These are phyloP conservation scores for Pterocarpus macrocarpus DNA, from an alignment of 306 rosid genomes.

Conservation along the genomic window DNA sequence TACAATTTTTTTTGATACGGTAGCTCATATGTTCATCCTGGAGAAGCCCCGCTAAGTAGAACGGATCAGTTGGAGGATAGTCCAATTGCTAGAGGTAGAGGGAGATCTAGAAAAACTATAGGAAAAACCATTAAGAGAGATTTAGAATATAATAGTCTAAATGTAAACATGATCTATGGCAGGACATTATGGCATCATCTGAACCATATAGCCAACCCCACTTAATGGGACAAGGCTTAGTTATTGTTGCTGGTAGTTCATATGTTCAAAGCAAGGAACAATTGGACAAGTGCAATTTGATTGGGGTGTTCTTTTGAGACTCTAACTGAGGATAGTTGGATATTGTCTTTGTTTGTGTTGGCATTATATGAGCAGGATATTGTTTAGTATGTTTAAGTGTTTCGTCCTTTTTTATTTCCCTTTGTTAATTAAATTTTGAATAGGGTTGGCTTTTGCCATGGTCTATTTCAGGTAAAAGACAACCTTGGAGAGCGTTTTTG, in stretches of 20 bases:
- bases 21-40: not conserved
- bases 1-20: not conserved
- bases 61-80: too few species aligned
- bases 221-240: too few species aligned
- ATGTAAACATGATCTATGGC: too few species aligned
- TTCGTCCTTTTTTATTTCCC: not conserved
- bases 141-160: too few species aligned
- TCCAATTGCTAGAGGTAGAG: too few species aligned
- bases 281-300: not conserved
- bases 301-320: not conserved
- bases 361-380: not conserved
- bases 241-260: too few species aligned
- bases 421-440: constrained; percentile 13
- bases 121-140: too few species aligned
- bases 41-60: too few species aligned
- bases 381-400: not conserved
- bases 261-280: not conserved
- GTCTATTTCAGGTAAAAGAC: constrained; percentile 81
- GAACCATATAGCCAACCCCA: too few species aligned
- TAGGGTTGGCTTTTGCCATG: not conserved
- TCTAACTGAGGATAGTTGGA: not conserved
- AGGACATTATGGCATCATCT: too few species aligned
- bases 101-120: too few species aligned
- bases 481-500: constrained; percentile 97
- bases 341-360: not conserved